A percentile compares a stretch with the other conserved stretches of the same genome.
phyloP scores from a whole-genome alignment of 139 green algal species.

The Desmodesmus armatus region DNA sequence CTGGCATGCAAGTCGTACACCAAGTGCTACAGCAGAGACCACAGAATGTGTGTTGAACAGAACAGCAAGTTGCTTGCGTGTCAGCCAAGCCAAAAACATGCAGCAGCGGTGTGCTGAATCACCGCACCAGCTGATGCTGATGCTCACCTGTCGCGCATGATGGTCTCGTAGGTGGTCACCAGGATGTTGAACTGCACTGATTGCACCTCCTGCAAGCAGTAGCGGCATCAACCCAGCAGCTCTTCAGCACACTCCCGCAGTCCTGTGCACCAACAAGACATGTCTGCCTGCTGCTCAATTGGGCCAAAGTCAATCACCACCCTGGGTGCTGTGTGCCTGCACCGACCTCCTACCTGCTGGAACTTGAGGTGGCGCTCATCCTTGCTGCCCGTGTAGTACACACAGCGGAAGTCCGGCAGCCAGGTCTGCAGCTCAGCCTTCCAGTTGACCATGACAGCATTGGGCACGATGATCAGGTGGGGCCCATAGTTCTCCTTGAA shows the following conservation, averaged over 20 bases:
- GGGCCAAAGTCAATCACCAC: not conserved
- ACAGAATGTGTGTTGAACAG: not conserved
- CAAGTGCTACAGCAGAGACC: not conserved
- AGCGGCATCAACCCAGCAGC: no score
- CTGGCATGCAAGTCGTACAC: no score
- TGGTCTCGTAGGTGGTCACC: slow-evolving; percentile 98
- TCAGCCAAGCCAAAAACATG: not conserved
- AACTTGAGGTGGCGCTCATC: slow-evolving; percentile 85
- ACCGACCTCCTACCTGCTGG: slow-evolving; percentile 12
- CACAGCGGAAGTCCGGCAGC: slow-evolving; percentile 81
- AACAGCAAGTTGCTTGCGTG: slow-evolving; percentile 34
- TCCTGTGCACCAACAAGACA: no score
- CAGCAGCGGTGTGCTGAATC: slow-evolving; percentile 51
- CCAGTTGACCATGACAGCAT: slow-evolving; percentile 99
- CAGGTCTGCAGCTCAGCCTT: slow-evolving; percentile 92
- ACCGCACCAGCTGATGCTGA: no score
- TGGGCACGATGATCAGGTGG: slow-evolving; percentile 98
- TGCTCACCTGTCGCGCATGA: slow-evolving; percentile 95
- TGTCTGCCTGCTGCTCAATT: no score
- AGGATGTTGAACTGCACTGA: slow-evolving; percentile 95
- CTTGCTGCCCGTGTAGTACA: slow-evolving; percentile 86
- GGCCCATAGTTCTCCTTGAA: slow-evolving; percentile 94
- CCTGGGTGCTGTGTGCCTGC: no score
- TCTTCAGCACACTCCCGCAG: no score
- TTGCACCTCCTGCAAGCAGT: slow-evolving; percentile 57